Base-by-base conservation (phyloP, 2,329 filamentous ascomycete genomes). In the Penicillium corylophilum region DNA sequence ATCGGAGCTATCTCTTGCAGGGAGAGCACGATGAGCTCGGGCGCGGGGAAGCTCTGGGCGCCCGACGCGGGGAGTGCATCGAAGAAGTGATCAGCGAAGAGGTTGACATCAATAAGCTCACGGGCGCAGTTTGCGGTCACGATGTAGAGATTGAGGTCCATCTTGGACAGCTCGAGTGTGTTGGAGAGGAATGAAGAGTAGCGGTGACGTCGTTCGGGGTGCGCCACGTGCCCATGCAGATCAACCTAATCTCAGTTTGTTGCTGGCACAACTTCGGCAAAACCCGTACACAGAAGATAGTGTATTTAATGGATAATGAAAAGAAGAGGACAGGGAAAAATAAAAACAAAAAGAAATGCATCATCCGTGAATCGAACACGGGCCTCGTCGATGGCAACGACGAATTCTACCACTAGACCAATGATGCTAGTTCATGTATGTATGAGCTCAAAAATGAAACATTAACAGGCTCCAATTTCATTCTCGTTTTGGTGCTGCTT, bases 1-100 rank as follows among this genome's bases (percentile, higher is more conserved):
- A 97, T 81, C 0, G 94, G 94, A 9, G 92, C 88, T 55, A 96
- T 80, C 73, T 99, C 94, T 72, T 99, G 92, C 16, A 99, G 81
- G 15, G 79, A 83, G 53, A 89, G 74, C 51, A 86, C 82, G 54
- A 90, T 73, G 35, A 89, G 70, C 57, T 87, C 84, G 4, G 79
- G 77, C 69, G 87, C 68, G 15, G 69, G 53, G 55, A 56, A 57
- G 83, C 79, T 56, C 7, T 80, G 81, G 56, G 57, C 84, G 66
- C 42, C 67, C 44, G 68, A 60, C 44, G 60, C 53, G 20, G 70
- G 65, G 24, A 94, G 80, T 31, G 75, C 78, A 46, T 79, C 72
- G 67, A 87, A 83, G 59, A 96, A 76, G 64, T 91, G 85, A 10
- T 81, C 74, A 13, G 88, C 85, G 64, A 96, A 90, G 46, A 83